These are phyloP conservation scores for Scheffersomyces titani DNA, from an alignment of 1,139 yeast species.

Conservation along the genomic window DNA sequence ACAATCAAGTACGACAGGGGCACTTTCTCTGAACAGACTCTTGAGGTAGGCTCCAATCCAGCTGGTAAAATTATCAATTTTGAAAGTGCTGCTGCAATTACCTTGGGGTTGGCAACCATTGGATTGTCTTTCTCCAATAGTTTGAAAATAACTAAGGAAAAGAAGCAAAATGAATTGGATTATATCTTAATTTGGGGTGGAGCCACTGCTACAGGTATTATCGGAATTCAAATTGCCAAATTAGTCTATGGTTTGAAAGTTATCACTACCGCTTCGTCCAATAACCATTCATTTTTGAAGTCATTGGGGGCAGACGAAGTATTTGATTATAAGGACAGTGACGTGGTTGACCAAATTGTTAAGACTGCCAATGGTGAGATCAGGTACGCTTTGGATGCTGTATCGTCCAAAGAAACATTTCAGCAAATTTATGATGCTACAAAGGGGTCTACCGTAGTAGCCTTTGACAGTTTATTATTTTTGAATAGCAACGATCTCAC, in stretches of 20 bases:
- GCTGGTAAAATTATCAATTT: slow-evolving; percentile 34
- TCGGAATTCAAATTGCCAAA: slow-evolving; percentile 43
- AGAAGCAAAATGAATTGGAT: slow-evolving; percentile 25
- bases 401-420: slow-evolving; percentile 43
- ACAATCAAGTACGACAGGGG: slow-evolving; percentile 31
- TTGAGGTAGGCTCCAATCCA: slow-evolving; percentile 14
- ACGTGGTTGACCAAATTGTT: slow-evolving; percentile 54
- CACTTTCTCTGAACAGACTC: slow-evolving; percentile 9
- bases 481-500: slow-evolving; percentile 11
- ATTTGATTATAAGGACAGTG: slow-evolving; percentile 60
- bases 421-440: slow-evolving; percentile 46
- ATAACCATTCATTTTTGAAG: slow-evolving; percentile 41
- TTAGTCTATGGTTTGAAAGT: slow-evolving; percentile 39
- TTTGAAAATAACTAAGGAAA: slow-evolving; percentile 23
- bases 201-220: slow-evolving; percentile 47
- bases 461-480: slow-evolving; percentile 23
- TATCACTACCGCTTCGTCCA: slow-evolving; percentile 38
- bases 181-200: slow-evolving; percentile 49
- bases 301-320: slow-evolving; percentile 61
- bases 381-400: slow-evolving; percentile 57
- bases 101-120: slow-evolving; percentile 53
- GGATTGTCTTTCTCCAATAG: slow-evolving; percentile 30
- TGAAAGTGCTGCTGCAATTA: slow-evolving; percentile 64
- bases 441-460: slow-evolving; percentile 27
- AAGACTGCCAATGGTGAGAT: slow-evolving; percentile 39